These are phyloP conservation scores for Fusarium gaditjirri DNA, from an alignment of 2,329 filamentous ascomycete genomes.

Conservation along the genomic window DNA sequence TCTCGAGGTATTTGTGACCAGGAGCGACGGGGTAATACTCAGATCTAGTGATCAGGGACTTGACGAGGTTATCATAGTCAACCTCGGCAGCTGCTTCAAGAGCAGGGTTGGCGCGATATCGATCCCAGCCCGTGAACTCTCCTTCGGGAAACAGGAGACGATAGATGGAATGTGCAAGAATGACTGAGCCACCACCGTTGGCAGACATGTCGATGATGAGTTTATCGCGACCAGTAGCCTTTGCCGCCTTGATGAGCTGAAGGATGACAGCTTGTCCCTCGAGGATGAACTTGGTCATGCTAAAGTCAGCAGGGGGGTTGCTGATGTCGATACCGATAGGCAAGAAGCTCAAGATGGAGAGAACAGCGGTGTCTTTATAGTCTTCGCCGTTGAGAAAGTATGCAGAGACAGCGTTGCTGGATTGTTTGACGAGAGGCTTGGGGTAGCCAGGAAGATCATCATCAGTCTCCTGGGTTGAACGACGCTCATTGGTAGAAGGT, in stretches of 20 bases:
- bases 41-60: slow-evolving; percentile 14
- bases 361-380: slow-evolving; percentile 38
- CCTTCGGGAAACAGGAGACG: slow-evolving; percentile 38
- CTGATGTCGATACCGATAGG: slow-evolving; percentile 24
- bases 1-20: slow-evolving; percentile 20
- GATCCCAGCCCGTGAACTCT: slow-evolving; percentile 28
- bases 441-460: slow-evolving; percentile 23
- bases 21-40: slow-evolving; percentile 25
- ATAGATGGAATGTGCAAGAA: slow-evolving; percentile 35
- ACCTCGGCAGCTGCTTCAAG: slow-evolving; percentile 32
- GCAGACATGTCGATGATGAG: slow-evolving; percentile 41
- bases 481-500: slow-evolving; percentile 13
- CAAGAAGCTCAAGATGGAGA: slow-evolving; percentile 40
- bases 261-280: slow-evolving; percentile 33
- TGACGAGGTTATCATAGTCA: slow-evolving; percentile 30
- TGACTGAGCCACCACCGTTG: slow-evolving; percentile 39
- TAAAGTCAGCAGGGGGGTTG: not conserved
- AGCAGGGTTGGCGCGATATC: slow-evolving; percentile 37
- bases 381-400: slow-evolving; percentile 37
- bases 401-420: slow-evolving; percentile 15
- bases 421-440: slow-evolving; percentile 30
- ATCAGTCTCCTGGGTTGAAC: not conserved
- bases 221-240: slow-evolving; percentile 37
- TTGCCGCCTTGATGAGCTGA: slow-evolving; percentile 33
- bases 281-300: slow-evolving; percentile 24